Evolutionary conservation across 176 grass and related monocot genomes (phyloP).

Genomic region (Raddia distichophylla): DNA sequence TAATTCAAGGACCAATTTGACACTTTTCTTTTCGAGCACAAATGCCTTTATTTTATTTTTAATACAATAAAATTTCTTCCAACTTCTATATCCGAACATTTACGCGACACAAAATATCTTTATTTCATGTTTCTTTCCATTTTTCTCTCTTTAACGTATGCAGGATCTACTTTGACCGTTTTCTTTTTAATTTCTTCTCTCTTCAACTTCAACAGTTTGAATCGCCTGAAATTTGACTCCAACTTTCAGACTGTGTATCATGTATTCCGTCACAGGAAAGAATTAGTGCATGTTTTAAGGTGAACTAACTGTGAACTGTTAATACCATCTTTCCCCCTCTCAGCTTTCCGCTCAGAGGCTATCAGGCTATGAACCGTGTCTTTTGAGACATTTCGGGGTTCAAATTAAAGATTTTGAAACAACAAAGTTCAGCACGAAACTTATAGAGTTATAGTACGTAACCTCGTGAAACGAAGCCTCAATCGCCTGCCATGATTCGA

Average conservation of each 20-base stretch:
- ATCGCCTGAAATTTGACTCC: background rate
- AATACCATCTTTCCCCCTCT: background rate
- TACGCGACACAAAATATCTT: no score
- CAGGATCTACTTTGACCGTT: background rate
- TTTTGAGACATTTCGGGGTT: constrained; percentile 9
- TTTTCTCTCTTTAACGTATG: background rate
- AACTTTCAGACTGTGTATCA: background rate
- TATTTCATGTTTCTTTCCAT: background rate
- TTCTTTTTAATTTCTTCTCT: background rate
- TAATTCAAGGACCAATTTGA: no score
- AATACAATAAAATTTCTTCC: no score
- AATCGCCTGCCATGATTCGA: constrained; percentile 29
- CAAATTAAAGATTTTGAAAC: background rate
- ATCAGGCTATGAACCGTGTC: background rate
- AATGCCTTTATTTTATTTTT: no score
- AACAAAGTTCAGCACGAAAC: background rate
- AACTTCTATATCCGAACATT: no score
- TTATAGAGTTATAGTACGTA: background rate
- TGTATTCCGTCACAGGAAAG: background rate
- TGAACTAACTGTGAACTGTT: background rate
- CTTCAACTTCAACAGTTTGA: background rate
- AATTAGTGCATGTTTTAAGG: constrained; percentile 22
- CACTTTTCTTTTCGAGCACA: no score
- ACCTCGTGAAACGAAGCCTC: background rate
- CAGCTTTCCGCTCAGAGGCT: background rate